Percentiles rank a stretch among this genome's conserved stretches.
Evolutionary conservation across 2,329 filamentous ascomycete species (phyloP).

Genomic region (Sclerotinia minor): DNA sequence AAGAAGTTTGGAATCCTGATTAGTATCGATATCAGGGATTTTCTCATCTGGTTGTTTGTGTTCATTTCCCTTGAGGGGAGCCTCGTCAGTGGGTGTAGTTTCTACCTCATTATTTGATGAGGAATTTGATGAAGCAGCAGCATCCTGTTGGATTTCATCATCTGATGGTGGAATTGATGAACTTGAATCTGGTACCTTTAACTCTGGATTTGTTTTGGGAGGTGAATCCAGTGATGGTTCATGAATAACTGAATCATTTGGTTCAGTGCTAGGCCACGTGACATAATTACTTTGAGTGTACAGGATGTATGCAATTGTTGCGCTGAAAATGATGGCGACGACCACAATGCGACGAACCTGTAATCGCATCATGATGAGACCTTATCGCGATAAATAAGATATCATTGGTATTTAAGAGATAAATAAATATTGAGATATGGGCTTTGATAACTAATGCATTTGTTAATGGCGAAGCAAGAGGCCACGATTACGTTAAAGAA

Average conservation of each 20-base stretch:
- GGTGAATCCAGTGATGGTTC: not conserved
- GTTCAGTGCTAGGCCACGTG: not conserved
- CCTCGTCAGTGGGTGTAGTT: no score
- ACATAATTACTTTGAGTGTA: not conserved
- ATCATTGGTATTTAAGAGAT: not conserved
- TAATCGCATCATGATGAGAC: constrained; percentile 6
- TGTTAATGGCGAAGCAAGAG: not conserved
- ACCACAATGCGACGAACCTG: constrained; percentile 2
- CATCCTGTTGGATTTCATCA: not conserved
- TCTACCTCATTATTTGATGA: not conserved
- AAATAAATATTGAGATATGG: not conserved
- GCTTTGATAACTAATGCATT: not conserved
- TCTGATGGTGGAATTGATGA: not conserved
- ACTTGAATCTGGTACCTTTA: not conserved
- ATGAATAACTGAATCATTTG: not conserved
- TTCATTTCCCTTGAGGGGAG: not conserved
- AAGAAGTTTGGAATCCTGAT: not conserved
- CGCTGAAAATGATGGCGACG: constrained; percentile 4
- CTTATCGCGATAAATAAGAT: not conserved
- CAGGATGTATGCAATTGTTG: constrained; percentile 5
- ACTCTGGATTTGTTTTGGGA: not conserved
- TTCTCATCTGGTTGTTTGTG: constrained; percentile 7
- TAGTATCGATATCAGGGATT: not conserved
- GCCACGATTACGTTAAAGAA: not conserved
- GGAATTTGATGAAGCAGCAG: not conserved